These are phyloP conservation scores for Debaryomyces fabryi DNA, from an alignment of 1,139 yeast species.

Conservation along the genomic window DNA sequence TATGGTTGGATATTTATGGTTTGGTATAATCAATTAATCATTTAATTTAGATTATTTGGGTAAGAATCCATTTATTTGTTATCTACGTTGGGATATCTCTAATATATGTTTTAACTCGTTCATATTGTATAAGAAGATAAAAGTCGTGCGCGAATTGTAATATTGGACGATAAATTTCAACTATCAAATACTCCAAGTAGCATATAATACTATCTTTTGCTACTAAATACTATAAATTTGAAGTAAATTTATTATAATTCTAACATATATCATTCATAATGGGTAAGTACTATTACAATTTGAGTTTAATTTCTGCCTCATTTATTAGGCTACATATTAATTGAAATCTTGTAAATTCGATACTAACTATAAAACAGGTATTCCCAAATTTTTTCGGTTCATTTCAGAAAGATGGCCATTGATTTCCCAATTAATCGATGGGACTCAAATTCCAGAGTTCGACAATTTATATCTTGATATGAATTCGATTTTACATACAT, in stretches of 20 bases:
- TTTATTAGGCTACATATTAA: background rate
- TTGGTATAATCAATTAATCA: background rate
- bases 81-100: constrained; percentile 5
- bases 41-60: background rate
- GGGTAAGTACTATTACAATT: constrained; percentile 6
- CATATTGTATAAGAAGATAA: background rate
- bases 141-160: constrained; percentile 6
- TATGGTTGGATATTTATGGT: constrained; percentile 1
- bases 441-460: constrained; percentile 85
- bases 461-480: constrained; percentile 94
- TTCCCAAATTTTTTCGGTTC: constrained; percentile 94
- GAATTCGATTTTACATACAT: constrained; percentile 95
- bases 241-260: background rate
- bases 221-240: background rate
- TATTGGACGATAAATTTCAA: constrained; percentile 7
- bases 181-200: background rate
- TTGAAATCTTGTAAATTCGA: background rate
- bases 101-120: constrained; percentile 2
- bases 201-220: background rate
- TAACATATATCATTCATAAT: constrained; percentile 8
- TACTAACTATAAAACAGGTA: constrained; percentile 55
- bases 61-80: background rate
- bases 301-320: background rate
- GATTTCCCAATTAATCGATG: constrained; percentile 86
- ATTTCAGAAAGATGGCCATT: constrained; percentile 99